These are phyloP conservation scores for Aspergillus fumigatus DNA, from an alignment of 2,329 filamentous ascomycete species.

Conservation along the genomic window DNA sequence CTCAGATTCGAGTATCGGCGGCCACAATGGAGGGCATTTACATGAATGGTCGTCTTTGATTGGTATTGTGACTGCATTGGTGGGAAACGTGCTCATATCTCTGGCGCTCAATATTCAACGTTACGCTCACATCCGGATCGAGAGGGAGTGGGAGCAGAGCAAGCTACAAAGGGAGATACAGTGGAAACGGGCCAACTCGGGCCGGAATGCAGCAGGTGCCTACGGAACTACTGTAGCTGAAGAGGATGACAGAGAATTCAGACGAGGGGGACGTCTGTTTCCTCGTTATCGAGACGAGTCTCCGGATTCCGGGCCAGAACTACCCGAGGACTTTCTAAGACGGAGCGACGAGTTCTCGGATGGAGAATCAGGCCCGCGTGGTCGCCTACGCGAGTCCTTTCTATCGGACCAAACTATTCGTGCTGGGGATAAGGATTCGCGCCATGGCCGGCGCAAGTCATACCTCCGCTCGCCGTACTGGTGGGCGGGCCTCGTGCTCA, in stretches of 20 bases:
- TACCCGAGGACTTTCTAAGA: slow-evolving; percentile 31
- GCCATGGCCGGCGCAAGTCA: slow-evolving; percentile 52
- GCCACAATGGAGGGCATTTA: slow-evolving; percentile 17
- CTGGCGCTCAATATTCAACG: slow-evolving; percentile 94
- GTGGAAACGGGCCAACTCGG: slow-evolving; percentile 41
- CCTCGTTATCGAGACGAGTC: slow-evolving; percentile 16
- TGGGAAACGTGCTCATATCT: slow-evolving; percentile 89
- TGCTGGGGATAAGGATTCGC: slow-evolving; percentile 35
- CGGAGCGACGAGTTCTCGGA: slow-evolving; percentile 8
- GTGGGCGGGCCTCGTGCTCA: slow-evolving; percentile 92
- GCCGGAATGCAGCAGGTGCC: slow-evolving; percentile 14
- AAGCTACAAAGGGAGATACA: slow-evolving; percentile 53
- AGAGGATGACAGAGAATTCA: slow-evolving; percentile 6
- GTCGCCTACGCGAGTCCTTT: slow-evolving; percentile 29
- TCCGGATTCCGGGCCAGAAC: slow-evolving; percentile 21
- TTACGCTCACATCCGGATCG: slow-evolving; percentile 85
- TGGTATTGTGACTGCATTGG: slow-evolving; percentile 87
- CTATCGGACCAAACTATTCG: slow-evolving; percentile 38
- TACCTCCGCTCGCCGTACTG: slow-evolving; percentile 92
- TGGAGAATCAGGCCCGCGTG: slow-evolving; percentile 42
- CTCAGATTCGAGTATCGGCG: slow-evolving; percentile 16
- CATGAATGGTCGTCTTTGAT: slow-evolving; percentile 82
- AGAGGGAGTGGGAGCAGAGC: slow-evolving; percentile 61
- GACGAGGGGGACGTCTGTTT: slow-evolving; percentile 9
- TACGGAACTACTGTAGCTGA: slow-evolving; percentile 43